phyloP scores from a whole-genome alignment of 2,329 filamentous ascomycete genomes.

The Alternaria sp. region DNA sequence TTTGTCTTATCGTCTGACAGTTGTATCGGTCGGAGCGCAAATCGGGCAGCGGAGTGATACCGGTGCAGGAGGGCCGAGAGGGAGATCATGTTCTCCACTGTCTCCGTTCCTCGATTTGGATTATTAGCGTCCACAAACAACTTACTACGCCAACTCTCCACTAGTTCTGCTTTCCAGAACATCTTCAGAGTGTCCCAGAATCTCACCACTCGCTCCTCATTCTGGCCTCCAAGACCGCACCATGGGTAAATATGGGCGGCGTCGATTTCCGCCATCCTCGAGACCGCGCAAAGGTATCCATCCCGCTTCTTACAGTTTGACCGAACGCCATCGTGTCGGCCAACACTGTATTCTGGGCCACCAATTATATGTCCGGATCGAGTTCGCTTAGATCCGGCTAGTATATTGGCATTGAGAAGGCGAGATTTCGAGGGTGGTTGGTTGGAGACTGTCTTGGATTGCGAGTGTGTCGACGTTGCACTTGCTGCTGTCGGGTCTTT shows the following conservation, averaged over 20 bases:
- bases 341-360: conserved; percentile 16
- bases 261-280: conserved; percentile 22
- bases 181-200: conserved; percentile 17
- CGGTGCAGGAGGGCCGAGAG: conserved; percentile 21
- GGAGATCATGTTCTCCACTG: conserved; percentile 26
- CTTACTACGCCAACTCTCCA: conserved; percentile 12
- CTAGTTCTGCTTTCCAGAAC: conserved; percentile 15
- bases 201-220: conserved; percentile 5
- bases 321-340: conserved; percentile 13
- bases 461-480: conserved; percentile 5
- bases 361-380: conserved; percentile 16
- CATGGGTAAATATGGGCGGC: conserved; percentile 31
- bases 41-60: conserved; percentile 23
- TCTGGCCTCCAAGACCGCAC: conserved; percentile 20
- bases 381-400: conserved; percentile 4
- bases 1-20: conserved; percentile 26
- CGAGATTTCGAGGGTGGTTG: conserved; percentile 8
- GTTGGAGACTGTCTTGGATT: conserved; percentile 5
- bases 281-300: conserved; percentile 20
- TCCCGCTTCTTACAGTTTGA: conserved; percentile 23
- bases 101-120: conserved; percentile 18
- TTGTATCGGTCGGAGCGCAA: conserved; percentile 27
- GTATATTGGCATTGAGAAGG: neutral
- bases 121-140: conserved; percentile 4
- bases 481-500: conserved; percentile 9